Base-by-base conservation (phyloP, 306 rosid species). In the Sicyos edulis region DNA sequence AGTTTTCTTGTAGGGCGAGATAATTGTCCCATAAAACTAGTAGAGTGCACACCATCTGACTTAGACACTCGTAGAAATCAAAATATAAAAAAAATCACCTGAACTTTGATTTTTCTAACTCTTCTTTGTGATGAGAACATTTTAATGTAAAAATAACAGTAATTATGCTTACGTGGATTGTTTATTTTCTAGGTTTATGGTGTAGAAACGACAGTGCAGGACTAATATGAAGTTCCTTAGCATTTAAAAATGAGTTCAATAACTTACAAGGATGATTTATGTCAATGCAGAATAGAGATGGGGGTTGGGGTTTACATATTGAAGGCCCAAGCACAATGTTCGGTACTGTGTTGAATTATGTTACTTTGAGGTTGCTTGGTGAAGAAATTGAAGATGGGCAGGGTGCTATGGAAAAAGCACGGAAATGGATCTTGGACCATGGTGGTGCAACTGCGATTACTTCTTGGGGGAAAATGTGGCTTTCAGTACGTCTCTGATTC, bases 401-500 rank as follows among this genome's bases (percentile, higher is more conserved):
- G 55, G 75, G 71, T 64, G 80, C 74, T 64, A 68, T 80, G 32
- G 75, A 64, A 10, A 11, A 54, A 12, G 80, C 77, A 55, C 80
- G 66, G 0, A 80, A 72, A 72, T 80, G 83, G 83, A 80, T 76
- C 70, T 53, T 80, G 45, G 83, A 80, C 51, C 83, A 76, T 58
- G 80, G 83, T 50, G 74, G 80, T 11, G 78, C 59, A 55, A 66
- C 78, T 80, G 22, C 64, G 24, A 80, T 71, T 54, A 75, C 82
- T 75, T 79, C 79, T 40, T 79, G 82, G 82, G 82, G 82, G n/a
- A 79, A 79, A 62, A 79, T 79, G 82, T 79, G 82, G 82, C 82
- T 79, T 70, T 74, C 82, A 40, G 82, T 79, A 70, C 52, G 82
- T 19, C 47, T 73, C 40, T 21, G 40, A 47, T 67, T 67, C 56